Percentiles rank a stretch among this genome's conserved stretches.
These are phyloP conservation scores for Penicillium sp. DNA, from an alignment of 2,329 filamentous ascomycete species.

Conservation along the genomic window DNA sequence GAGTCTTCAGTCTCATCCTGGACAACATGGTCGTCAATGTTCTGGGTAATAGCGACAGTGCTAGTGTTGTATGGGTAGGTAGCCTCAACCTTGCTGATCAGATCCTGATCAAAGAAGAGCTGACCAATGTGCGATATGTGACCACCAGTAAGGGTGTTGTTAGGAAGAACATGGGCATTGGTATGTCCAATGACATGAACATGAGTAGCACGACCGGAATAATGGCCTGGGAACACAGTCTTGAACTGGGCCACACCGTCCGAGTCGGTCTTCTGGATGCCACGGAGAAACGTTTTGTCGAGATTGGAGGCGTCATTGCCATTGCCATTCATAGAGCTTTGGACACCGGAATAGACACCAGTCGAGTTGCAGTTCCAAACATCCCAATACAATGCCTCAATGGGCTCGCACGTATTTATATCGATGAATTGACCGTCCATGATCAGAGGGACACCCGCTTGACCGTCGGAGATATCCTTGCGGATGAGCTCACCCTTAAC, in stretches of 20 bases:
- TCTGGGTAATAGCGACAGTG: background rate
- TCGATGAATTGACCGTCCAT: background rate
- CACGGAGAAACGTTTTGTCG: slow-evolving; percentile 26
- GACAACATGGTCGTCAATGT: background rate
- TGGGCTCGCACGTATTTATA: background rate
- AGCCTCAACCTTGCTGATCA: slow-evolving; percentile 52
- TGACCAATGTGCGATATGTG: background rate
- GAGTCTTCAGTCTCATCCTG: background rate
- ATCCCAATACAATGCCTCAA: background rate
- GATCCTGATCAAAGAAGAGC: slow-evolving; percentile 60
- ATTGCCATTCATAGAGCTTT: slow-evolving; percentile 38
- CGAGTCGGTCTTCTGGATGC: background rate
- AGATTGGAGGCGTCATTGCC: slow-evolving; percentile 52
- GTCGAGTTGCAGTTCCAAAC: background rate
- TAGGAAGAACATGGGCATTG: background rate
- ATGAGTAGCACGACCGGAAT: background rate
- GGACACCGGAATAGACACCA: slow-evolving; percentile 20
- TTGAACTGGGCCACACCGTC: background rate
- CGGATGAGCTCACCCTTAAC: background rate
- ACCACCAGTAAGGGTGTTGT: background rate
- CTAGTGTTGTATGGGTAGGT: slow-evolving; percentile 45
- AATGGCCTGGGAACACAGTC: background rate
- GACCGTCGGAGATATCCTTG: background rate
- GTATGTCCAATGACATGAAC: background rate
- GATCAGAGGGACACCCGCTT: background rate